Base-by-base conservation (phyloP, 306 rosid species). In the Luffa acutangula region DNA sequence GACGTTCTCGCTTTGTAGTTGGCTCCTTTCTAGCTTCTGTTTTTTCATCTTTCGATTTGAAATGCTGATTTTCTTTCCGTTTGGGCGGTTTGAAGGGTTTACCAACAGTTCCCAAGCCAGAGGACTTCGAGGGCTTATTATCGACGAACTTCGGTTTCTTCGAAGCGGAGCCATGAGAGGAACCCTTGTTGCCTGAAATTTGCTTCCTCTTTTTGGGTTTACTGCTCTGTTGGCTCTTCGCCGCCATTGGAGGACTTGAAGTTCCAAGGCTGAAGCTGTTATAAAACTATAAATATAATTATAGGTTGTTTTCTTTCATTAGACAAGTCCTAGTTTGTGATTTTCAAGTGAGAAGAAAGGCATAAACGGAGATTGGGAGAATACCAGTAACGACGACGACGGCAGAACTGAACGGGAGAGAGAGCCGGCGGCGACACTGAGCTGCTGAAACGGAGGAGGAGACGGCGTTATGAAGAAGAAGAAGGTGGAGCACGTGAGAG, bases 1-100 rank as follows among this genome's bases (percentile, higher is more conserved):
- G 97, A 75, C 88, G 93, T 79, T 94, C 98, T 52, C 87, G 87
- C 84, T 82, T 89, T 1, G 93, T 81, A 79, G 72, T 70, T 2
- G 90, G 90, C 51, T 85, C 92, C 43, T 80, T 66, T 17, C n/a
- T 64, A 48, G 11, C 52, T 0, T 81, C 87, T 36, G 77, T 49
- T 17, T 88, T 75, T 69, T 81, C 69, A 69, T 49, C 78, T 31
- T 78, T 80, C 21, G 65, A 11, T 9, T 59, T 77, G 69, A 17
- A 33, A 76, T 56, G 37, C 57, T 57, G 49, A 13, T 43, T 54
- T 58, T 77, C 71, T 58, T 77, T 77, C 54, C 17, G 63, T 36
- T 86, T 82, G 64, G 37, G 43, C 13, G 78, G 72, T 31, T 83
- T 80, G 80, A 84, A 80, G 37, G 86, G 82, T 78, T 87, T 90